These are phyloP conservation scores for Huntiella savannae DNA, from an alignment of 2,329 filamentous ascomycete species.

Conservation along the genomic window DNA sequence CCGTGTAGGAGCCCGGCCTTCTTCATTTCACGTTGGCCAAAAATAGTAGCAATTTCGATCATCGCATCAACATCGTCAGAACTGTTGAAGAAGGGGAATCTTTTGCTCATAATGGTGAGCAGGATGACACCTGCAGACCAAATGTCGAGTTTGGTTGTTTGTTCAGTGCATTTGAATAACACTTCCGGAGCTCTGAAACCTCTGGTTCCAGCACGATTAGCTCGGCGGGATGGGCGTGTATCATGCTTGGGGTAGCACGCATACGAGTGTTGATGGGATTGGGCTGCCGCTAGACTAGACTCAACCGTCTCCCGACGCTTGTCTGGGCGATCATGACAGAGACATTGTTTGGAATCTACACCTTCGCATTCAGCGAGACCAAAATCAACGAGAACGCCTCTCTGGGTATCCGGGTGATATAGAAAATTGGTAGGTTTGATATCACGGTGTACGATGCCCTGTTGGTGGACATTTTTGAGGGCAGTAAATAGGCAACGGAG, in stretches of 20 bases:
- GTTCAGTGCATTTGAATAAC: conserved; percentile 87
- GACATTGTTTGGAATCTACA: conserved; percentile 57
- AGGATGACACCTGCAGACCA: conserved; percentile 97
- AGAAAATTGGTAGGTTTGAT: conserved; percentile 97
- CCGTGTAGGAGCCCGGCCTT: conserved; percentile 68
- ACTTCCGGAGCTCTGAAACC: conserved; percentile 95
- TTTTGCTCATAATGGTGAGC: conserved; percentile 75
- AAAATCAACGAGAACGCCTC: conserved; percentile 94
- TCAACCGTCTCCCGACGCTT: conserved; percentile 43
- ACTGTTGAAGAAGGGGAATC: conserved; percentile 97
- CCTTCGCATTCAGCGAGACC: conserved; percentile 80
- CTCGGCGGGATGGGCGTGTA: conserved; percentile 66
- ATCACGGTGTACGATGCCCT: conserved; percentile 77
- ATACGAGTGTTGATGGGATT: conserved; percentile 29
- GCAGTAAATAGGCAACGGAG: conserved; percentile 76
- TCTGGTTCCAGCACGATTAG: conserved; percentile 84
- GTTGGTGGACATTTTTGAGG: conserved; percentile 61
- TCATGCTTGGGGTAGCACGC: conserved; percentile 68
- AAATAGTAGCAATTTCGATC: conserved; percentile 93
- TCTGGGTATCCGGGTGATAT: conserved; percentile 62
- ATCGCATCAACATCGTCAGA: conserved; percentile 95
- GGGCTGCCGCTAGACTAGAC: conserved; percentile 34
- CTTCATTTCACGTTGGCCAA: conserved; percentile 72
- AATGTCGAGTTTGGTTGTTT: conserved; percentile 85
- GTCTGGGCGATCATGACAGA: conserved; percentile 50